phyloP scores from a whole-genome alignment of 2,329 filamentous ascomycete genomes.

The Colletotrichum costaricense region DNA sequence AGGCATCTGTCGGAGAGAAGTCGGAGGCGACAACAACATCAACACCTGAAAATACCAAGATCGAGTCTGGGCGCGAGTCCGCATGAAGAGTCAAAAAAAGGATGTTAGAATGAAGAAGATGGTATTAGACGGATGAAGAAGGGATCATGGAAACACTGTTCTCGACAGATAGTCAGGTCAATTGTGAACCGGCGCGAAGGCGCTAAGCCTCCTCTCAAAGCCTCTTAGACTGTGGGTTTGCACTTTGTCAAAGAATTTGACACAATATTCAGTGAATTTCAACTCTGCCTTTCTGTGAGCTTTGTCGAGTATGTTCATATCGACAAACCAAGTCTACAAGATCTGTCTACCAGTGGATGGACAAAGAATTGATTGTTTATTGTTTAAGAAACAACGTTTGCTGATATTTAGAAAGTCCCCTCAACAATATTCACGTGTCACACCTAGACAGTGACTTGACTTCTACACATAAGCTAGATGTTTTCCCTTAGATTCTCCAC shows the following conservation, averaged over 20 bases:
- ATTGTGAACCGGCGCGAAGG: background rate
- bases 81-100: background rate
- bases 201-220: background rate
- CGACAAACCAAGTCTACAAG: too few species aligned
- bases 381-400: background rate
- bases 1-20: slow-evolving; percentile 37
- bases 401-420: background rate
- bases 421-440: background rate
- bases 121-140: background rate
- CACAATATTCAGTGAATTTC: background rate
- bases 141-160: background rate
- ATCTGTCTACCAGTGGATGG: too few species aligned
- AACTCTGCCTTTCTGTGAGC: background rate
- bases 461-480: background rate
- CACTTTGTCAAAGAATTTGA: background rate
- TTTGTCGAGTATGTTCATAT: background rate
- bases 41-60: slow-evolving; percentile 26
- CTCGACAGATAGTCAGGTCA: background rate
- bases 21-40: slow-evolving; percentile 25
- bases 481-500: too few species aligned
- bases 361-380: background rate
- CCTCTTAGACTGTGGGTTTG: background rate
- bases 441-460: background rate
- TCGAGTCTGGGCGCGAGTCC: slow-evolving; percentile 25
- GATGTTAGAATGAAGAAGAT: too few species aligned